Evolutionary conservation across 1,139 yeast species (phyloP).

Genomic region (Wickerhamiella pararugosa): DNA sequence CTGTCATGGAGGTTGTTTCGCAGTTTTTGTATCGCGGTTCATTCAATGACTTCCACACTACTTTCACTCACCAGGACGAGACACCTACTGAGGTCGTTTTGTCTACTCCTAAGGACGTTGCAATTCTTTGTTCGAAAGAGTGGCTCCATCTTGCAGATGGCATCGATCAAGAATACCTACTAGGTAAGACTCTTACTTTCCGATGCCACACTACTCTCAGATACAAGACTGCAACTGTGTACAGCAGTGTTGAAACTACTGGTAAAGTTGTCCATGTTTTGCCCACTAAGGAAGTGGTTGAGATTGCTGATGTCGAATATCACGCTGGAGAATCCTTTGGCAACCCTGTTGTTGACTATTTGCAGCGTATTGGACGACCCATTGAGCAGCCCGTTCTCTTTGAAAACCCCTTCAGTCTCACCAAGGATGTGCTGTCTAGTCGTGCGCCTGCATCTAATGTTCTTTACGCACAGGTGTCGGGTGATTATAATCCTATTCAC

Average conservation of each 20-base stretch:
- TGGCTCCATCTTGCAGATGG: slow-evolving; percentile 58
- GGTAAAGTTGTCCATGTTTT: slow-evolving; percentile 82
- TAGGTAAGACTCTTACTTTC: slow-evolving; percentile 72
- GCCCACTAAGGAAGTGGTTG: slow-evolving; percentile 81
- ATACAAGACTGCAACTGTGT: slow-evolving; percentile 62
- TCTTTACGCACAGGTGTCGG: slow-evolving; percentile 93
- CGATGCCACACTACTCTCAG: slow-evolving; percentile 76
- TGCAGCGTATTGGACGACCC: slow-evolving; percentile 79
- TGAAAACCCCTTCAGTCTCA: slow-evolving; percentile 81
- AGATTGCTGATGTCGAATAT: slow-evolving; percentile 76
- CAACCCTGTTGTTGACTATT: slow-evolving; percentile 92
- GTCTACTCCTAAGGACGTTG: slow-evolving; percentile 72
- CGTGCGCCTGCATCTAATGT: slow-evolving; percentile 82
- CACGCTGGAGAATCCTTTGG: slow-evolving; percentile 91
- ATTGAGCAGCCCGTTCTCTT: slow-evolving; percentile 87
- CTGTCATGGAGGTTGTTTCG: slow-evolving; percentile 89
- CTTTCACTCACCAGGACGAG: slow-evolving; percentile 80
- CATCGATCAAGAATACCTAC: slow-evolving; percentile 36
- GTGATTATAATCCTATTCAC: slow-evolving; percentile 97
- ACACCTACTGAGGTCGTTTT: slow-evolving; percentile 71
- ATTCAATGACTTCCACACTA: slow-evolving; percentile 75
- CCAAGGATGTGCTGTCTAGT: slow-evolving; percentile 56
- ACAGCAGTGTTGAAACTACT: slow-evolving; percentile 62
- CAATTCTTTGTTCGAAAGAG: slow-evolving; percentile 86
- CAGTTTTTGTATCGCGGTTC: slow-evolving; percentile 94